Conservation (phyloP, 139 green algal species). For the Micractinium conductrix region DNA sequence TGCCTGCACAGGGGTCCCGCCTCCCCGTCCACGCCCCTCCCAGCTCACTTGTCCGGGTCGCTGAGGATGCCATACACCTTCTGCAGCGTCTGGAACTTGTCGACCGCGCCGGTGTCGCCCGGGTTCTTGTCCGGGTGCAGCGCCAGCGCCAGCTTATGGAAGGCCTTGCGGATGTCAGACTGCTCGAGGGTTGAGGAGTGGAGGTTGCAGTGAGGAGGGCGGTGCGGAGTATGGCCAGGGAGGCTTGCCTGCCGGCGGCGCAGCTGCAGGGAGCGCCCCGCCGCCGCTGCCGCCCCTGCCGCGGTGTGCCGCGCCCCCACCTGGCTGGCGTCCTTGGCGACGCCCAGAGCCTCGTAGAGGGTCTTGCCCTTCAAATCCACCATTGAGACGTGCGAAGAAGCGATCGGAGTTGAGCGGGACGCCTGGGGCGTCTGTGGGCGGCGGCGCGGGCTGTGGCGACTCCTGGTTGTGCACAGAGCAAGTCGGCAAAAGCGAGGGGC, state of each 20-base stretch:
- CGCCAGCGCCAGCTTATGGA: constrained; percentile 83
- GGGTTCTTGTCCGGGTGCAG: constrained; percentile 96
- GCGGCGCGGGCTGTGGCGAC: no score
- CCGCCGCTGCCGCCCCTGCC: not conserved
- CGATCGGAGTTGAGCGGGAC: no score
- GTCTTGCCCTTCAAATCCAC: constrained; percentile 17
- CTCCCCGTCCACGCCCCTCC: not conserved
- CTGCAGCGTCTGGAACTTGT: constrained; percentile 90
- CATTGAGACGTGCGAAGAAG: no score
- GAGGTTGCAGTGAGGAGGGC: not conserved
- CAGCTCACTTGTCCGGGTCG: constrained; percentile 81
- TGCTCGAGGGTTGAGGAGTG: not conserved
- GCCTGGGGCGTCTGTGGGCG: no score
- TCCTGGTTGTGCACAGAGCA: no score
- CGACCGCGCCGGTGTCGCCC: constrained; percentile 65
- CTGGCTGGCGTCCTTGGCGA: constrained; percentile 63
- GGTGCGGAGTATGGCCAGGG: not conserved
- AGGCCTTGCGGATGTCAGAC: constrained; percentile 65
- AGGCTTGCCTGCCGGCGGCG: not conserved
- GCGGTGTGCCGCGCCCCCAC: constrained; percentile 19
- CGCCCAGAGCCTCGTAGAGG: constrained; percentile 69
- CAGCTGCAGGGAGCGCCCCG: not conserved
- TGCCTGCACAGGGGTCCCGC: not conserved
- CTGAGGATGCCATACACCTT: constrained; percentile 87
- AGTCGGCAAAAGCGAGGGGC: no score